Base-by-base conservation (phyloP, 306 rosid genomes). In the Clitoria ternatea region DNA sequence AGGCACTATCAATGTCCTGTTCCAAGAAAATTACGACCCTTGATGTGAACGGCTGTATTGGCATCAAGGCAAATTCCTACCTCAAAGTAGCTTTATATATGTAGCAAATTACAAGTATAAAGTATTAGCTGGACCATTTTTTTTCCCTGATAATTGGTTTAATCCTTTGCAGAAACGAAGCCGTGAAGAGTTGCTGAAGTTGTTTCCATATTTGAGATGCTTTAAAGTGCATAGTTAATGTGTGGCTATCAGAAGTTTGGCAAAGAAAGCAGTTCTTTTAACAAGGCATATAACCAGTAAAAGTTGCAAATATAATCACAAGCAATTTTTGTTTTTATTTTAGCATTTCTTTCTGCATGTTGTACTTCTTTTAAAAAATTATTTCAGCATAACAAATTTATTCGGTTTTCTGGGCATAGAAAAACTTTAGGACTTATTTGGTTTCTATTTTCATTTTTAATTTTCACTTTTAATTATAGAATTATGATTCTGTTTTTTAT, bases 31-130 rank as follows among this genome's bases (percentile, higher is more conserved):
- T 89, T 61, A 82, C 88, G 0, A 92, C 96, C 61, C 97, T 92
- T 32, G 97, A 92, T 69, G 96, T 87, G 82, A 89, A 92, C 57
- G 96, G 97, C 32, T 89, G 97, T 76, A 71, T 84, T 54, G 97
- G 94, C 82, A 89, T 92, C 39, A 89, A 92, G 97, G 97, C 65
- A 84, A 83, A 45, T 11, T 64, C 43, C 59, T 5, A 44, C 59
- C 37, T 44, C 37, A 49, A 74, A 56, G 20, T 37, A 37, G 15
- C 39, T 42, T 26, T 45, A 15, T 49, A 14, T 37, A 14, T 54
- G 14, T 47, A 15, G 53, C 19, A 57, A 48, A 14, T 35, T 53
- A 30, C 17, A 26, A 65, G 45, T 45, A 33, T 62, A n/a, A 26
- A 65, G 45, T 45, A 33, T 62, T 73, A 32, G 49, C 44, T 44